These are phyloP conservation scores for Antrodiella citrinella DNA, from an alignment of 768 basidiomycete genomes.

Conservation along the genomic window DNA sequence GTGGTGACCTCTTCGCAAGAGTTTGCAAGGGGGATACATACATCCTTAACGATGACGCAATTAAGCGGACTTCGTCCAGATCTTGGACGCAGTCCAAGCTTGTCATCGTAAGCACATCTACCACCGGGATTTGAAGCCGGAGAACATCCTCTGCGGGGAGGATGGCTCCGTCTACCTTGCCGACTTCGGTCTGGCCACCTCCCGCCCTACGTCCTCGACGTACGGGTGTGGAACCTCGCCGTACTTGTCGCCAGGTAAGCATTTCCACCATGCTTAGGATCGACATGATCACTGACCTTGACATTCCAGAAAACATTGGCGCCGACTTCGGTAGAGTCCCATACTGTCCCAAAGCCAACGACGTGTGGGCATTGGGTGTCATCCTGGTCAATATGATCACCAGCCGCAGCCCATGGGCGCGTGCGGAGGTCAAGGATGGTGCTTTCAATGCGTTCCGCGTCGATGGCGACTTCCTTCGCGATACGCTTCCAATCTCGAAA, in stretches of 20 bases:
- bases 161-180: slow-evolving; percentile 35
- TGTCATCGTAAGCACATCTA: slow-evolving; percentile 53
- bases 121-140: slow-evolving; percentile 99
- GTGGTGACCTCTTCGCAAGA: slow-evolving; percentile 38
- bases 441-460: slow-evolving; percentile 58
- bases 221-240: slow-evolving; percentile 24
- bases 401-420: slow-evolving; percentile 71
- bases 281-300: too few relatives aligned
- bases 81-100: slow-evolving; percentile 43
- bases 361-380: slow-evolving; percentile 71
- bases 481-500: slow-evolving; percentile 66
- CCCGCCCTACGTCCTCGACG: slow-evolving; percentile 10
- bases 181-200: slow-evolving; percentile 32
- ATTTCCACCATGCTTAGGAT: too few relatives aligned
- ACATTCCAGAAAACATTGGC: slow-evolving; percentile 46
- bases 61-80: slow-evolving; percentile 42
- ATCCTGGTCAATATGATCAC: slow-evolving; percentile 80
- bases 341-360: slow-evolving; percentile 56
- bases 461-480: slow-evolving; percentile 54
- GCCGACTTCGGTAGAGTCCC: slow-evolving; percentile 33
- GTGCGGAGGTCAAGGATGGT: slow-evolving; percentile 57
- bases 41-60: slow-evolving; percentile 34
- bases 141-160: slow-evolving; percentile 71
- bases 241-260: slow-evolving; percentile 67
- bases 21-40: slow-evolving; percentile 30